Base-by-base conservation (phyloP, 306 rosid genomes). In the Arachis hypogaea region DNA sequence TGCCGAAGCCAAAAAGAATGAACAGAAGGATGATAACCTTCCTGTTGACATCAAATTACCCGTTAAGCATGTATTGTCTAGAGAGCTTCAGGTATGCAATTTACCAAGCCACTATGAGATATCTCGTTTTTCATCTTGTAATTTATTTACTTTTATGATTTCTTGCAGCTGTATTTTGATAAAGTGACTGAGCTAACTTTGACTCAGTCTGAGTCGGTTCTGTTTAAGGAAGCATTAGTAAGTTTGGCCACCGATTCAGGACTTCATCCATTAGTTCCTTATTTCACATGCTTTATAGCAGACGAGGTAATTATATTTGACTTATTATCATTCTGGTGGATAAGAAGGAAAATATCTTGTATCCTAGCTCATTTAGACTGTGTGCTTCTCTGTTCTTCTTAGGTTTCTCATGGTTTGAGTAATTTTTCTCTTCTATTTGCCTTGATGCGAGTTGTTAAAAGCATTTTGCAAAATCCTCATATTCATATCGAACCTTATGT, bases 161-260 rank as follows among this genome's bases (percentile, higher is more conserved):
- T 16, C 61, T 63, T 85, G 82, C 88, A 91, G 98, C 88, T 91
- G 54, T 93, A 91, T 88, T 93, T 88, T 74, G 96, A 91, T 59
- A 91, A 93, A 84, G 85, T 91, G 78, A 79, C 83, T 7, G 88
- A 86, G 67, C 87, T 93, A 55, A 77, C 91, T 77, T 40, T 87
- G 74, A 86, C 75, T 59, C 88, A 80, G 83, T 82, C 96, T 69
- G 82, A 86, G 55, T 93, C 97, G 9, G 78, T 50, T 79, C 82
- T 91, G 73, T 91, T 93, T 40, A 88, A 87, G 82, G 85, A 93
- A 84, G 96, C 91, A 16, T 83, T 93, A 83, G 74, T 81, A 71
- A 91, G 97, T 87, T 81, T 93, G 90, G 86, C 96, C 71, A 89
- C 90, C 45, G 96, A 93, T 77, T 87, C 96, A 40, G 98, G 97